Evolutionary conservation across 2,329 filamentous ascomycete genomes (phyloP).

Genomic region (Capronia epimyces): DNA sequence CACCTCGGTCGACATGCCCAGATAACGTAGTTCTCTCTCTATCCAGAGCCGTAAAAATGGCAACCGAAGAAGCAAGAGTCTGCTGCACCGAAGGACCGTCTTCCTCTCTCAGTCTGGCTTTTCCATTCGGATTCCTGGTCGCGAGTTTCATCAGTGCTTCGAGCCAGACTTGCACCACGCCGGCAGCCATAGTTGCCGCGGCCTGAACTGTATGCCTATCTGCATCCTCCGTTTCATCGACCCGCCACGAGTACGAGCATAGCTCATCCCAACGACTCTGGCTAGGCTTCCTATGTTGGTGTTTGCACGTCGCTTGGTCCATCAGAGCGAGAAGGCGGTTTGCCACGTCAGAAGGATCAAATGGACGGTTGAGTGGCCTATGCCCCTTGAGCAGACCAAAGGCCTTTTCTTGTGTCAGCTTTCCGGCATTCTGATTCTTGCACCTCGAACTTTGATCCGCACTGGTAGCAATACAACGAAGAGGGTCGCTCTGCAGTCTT

Average conservation of each 20-base stretch:
- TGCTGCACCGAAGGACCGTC: not conserved
- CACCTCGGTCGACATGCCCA: no score
- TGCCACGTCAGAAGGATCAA: not conserved
- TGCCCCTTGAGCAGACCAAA: not conserved
- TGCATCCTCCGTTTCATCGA: not conserved
- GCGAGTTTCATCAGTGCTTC: not conserved
- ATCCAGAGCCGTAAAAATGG: no score
- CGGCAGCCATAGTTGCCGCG: not conserved
- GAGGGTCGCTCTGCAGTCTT: constrained; percentile 1
- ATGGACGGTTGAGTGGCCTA: not conserved
- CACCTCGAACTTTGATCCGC: not conserved
- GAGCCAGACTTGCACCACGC: not conserved
- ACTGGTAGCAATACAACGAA: not conserved
- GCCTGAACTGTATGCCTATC: not conserved
- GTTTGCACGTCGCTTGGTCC: not conserved
- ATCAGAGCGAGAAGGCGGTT: not conserved
- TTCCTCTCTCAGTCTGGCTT: not conserved
- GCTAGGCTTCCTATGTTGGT: not conserved
- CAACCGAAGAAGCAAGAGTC: not conserved
- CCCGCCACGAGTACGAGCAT: not conserved
- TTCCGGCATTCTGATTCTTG: not conserved
- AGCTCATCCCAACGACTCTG: not conserved
- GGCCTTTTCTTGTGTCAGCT: not conserved
- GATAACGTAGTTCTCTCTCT: no score
- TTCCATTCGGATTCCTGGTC: not conserved